Percentiles rank a stretch among this genome's conserved stretches.
Evolutionary conservation across 441 rosid genomes (phyloP).

Genomic region (Erysimum cheiri): DNA sequence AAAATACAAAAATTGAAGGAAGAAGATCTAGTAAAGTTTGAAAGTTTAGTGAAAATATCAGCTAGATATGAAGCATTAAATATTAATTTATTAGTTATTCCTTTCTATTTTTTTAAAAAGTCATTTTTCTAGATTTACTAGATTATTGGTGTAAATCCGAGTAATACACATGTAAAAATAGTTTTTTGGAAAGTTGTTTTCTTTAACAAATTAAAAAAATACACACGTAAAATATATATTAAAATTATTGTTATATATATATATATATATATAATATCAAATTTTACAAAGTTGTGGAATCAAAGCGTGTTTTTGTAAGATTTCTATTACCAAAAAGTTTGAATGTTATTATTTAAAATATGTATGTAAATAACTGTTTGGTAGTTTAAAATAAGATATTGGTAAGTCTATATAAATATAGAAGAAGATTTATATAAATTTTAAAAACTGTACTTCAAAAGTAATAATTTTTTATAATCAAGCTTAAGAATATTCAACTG

Average conservation of each 20-base stretch:
- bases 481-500: not conserved
- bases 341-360: not conserved
- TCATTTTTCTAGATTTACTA: not conserved
- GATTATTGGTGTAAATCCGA: no score
- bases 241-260: no score
- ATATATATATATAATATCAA: no score
- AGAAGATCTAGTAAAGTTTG: constrained; percentile 11
- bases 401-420: not conserved
- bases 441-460: not conserved
- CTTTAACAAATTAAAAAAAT: no score
- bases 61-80: not conserved
- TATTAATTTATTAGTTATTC: not conserved
- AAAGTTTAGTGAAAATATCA: not conserved
- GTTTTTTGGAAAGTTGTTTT: no score
- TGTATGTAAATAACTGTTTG: not conserved
- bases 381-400: not conserved
- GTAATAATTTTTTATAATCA: not conserved
- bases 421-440: not conserved
- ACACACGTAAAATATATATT: no score
- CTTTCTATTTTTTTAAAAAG: not conserved
- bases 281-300: not conserved
- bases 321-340: not conserved
- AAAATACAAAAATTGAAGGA: not conserved
- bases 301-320: not conserved
- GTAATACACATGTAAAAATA: no score